Evolutionary conservation across 2,329 filamentous ascomycete species (phyloP).

Genomic region (Xylariaceae sp.): DNA sequence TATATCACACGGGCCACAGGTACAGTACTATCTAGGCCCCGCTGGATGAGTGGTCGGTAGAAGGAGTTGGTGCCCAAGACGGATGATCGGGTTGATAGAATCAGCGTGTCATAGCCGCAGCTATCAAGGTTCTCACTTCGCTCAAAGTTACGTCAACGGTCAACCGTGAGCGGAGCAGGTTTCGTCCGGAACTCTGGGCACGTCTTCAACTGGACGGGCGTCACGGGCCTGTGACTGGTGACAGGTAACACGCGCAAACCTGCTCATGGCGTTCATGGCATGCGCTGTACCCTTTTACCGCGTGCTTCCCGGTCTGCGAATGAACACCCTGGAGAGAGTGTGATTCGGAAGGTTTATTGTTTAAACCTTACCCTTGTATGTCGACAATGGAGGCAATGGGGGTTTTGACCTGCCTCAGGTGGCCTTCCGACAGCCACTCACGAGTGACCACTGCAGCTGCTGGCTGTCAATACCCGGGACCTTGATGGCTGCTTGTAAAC

Average conservation of each 20-base stretch:
- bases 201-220: too few relatives aligned
- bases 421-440: background rate
- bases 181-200: too few relatives aligned
- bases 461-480: background rate
- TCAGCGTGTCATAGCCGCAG: background rate
- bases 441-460: background rate
- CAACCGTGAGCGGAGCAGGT: too few relatives aligned
- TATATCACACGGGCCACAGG: too few relatives aligned
- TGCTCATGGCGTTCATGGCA: constrained; percentile 29
- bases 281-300: background rate
- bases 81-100: background rate
- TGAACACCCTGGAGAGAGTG: too few relatives aligned
- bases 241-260: constrained; percentile 31
- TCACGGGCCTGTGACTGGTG: too few relatives aligned
- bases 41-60: too few relatives aligned
- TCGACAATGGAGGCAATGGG: too few relatives aligned
- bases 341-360: too few relatives aligned
- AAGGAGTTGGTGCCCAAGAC: background rate
- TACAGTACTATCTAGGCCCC: too few relatives aligned
- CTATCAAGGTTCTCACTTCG: constrained; percentile 16
- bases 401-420: too few relatives aligned
- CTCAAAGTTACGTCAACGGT: background rate
- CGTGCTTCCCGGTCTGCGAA: background rate
- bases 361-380: too few relatives aligned
- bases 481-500: constrained; percentile 8